Evolutionary conservation across 2,329 filamentous ascomycete species (phyloP).

Genomic region (Xylariomycetidae sp.): DNA sequence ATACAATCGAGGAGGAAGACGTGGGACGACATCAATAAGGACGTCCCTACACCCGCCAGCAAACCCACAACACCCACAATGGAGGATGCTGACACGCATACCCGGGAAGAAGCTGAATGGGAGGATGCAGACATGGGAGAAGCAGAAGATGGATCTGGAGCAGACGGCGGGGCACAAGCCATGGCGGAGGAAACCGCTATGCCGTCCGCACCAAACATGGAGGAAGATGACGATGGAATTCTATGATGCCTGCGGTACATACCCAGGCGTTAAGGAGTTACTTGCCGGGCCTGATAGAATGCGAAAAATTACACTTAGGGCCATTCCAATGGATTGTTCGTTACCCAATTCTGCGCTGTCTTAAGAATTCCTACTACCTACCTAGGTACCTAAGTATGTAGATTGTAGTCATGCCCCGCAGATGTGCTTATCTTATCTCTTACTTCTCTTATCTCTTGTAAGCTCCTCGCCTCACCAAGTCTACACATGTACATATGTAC

Average conservation of each 20-base stretch:
- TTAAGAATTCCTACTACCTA: no score
- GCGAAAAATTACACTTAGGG: background rate
- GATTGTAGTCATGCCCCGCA: no score
- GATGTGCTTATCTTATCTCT: no score
- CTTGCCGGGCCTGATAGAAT: no score
- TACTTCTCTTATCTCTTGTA: no score
- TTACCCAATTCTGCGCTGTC: no score
- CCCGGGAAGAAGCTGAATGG: constrained; percentile 15
- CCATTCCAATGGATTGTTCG: no score
- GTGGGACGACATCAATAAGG: constrained; percentile 57
- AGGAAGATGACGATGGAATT: constrained; percentile 15
- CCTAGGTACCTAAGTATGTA: no score
- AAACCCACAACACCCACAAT: constrained; percentile 4
- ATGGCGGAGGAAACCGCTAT: background rate
- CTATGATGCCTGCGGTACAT: constrained; percentile 8
- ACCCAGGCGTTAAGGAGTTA: constrained; percentile 7
- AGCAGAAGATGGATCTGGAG: background rate
- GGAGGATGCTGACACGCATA: constrained; percentile 10
- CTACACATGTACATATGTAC: no score
- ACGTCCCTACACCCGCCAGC: constrained; percentile 16
- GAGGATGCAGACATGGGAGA: constrained; percentile 9
- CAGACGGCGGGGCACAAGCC: background rate
- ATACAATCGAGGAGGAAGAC: constrained; percentile 47
- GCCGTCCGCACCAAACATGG: constrained; percentile 2
- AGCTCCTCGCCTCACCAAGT: no score